These are phyloP conservation scores for Xenoacremonium recifei DNA, from an alignment of 2,329 filamentous ascomycete species.

Conservation along the genomic window DNA sequence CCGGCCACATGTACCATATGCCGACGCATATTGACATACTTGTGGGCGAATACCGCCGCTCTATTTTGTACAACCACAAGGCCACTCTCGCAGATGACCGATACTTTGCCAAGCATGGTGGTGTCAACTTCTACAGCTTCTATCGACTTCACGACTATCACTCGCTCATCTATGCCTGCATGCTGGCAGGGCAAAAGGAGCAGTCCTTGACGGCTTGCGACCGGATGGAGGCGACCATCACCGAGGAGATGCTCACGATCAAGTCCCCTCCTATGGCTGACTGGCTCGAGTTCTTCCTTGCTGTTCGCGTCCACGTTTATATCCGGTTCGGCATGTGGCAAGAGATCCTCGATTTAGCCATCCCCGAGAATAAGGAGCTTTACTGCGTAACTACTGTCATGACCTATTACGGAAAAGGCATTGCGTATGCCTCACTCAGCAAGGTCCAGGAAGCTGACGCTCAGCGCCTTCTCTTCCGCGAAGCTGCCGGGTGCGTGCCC, in stretches of 20 bases:
- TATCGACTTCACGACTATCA: slow-evolving; percentile 70
- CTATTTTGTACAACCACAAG: slow-evolving; percentile 60
- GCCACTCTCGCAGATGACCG: slow-evolving; percentile 64
- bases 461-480: slow-evolving; percentile 46
- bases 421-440: slow-evolving; percentile 60
- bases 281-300: slow-evolving; percentile 66
- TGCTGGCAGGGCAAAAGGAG: slow-evolving; percentile 64
- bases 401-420: slow-evolving; percentile 62
- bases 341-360: slow-evolving; percentile 52
- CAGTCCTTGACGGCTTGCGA: slow-evolving; percentile 58
- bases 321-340: slow-evolving; percentile 69
- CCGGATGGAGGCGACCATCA: slow-evolving; percentile 56
- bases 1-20: slow-evolving; percentile 22
- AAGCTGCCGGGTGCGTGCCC: slow-evolving; percentile 49
- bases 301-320: slow-evolving; percentile 63
- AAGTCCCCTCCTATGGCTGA: slow-evolving; percentile 73
- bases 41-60: slow-evolving; percentile 49
- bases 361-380: slow-evolving; percentile 54
- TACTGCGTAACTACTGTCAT: slow-evolving; percentile 67
- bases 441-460: slow-evolving; percentile 48
- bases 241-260: slow-evolving; percentile 57
- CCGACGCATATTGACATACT: slow-evolving; percentile 22
- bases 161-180: slow-evolving; percentile 68
- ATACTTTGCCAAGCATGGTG: slow-evolving; percentile 53
- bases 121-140: slow-evolving; percentile 67